A percentile compares a stretch with the other conserved stretches of the same genome.
phyloP scores from a whole-genome alignment of 768 basidiomycete genomes.

The Russula brevipes region DNA sequence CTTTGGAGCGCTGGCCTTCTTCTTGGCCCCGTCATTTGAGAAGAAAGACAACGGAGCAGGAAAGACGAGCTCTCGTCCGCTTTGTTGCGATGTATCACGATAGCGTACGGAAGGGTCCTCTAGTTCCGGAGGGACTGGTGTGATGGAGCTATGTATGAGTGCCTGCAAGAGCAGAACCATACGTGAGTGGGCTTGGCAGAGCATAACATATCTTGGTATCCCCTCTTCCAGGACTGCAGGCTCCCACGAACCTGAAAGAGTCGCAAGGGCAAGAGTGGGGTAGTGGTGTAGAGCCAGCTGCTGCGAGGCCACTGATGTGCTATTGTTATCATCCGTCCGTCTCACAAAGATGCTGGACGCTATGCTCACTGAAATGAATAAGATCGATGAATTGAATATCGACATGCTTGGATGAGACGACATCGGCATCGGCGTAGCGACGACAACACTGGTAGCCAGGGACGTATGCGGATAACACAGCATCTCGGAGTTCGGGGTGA shows the following conservation, averaged over 20 bases:
- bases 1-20: not conserved
- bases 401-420: constrained; percentile 41
- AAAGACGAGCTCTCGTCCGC: constrained; percentile 58
- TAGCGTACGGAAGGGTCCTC: constrained; percentile 32
- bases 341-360: constrained; percentile 11
- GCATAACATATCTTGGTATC: constrained; percentile 39
- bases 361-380: constrained; percentile 56
- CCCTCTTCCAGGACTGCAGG: constrained; percentile 32
- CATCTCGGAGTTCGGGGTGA: constrained; percentile 34
- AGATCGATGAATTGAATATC: constrained; percentile 54
- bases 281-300: constrained; percentile 61
- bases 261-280: constrained; percentile 58
- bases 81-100: constrained; percentile 26
- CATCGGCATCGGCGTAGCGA: constrained; percentile 39
- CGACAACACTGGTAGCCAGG: constrained; percentile 50
- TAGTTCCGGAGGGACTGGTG: constrained; percentile 33
- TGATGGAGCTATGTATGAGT: constrained; percentile 56
- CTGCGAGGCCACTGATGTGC: constrained; percentile 55
- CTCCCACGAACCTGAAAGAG: constrained; percentile 40
- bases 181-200: constrained; percentile 64
- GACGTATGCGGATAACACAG: constrained; percentile 46
- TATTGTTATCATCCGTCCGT: not conserved
- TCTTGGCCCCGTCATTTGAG: constrained; percentile 1
- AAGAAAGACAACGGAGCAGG: constrained; percentile 65
- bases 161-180: constrained; percentile 72